Evolutionary conservation across 169 alveolate genomes (phyloP).

Genomic region (Cryptosporidium parvum): DNA sequence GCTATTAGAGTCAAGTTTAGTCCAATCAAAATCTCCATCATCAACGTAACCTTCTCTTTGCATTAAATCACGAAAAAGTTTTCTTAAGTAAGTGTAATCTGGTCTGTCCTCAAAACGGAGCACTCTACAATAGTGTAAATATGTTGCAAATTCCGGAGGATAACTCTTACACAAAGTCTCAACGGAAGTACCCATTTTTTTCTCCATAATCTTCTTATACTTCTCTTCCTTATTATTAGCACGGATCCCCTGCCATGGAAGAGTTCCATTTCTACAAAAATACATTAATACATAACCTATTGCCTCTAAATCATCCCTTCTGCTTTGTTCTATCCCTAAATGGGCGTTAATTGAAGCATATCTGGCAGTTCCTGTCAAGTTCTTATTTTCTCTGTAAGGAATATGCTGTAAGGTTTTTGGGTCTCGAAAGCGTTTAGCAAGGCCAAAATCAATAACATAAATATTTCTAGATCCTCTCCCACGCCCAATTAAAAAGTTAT

Average conservation of each 20-base stretch:
- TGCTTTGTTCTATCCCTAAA: slow-evolving; percentile 83
- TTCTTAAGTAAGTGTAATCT: slow-evolving; percentile 83
- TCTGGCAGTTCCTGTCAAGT: slow-evolving; percentile 90
- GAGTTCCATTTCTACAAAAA: slow-evolving; percentile 85
- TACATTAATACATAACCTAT: slow-evolving; percentile 87
- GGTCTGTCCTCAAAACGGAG: slow-evolving; percentile 89
- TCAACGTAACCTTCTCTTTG: slow-evolving; percentile 74
- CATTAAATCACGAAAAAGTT: slow-evolving; percentile 78
- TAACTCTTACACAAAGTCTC: slow-evolving; percentile 87
- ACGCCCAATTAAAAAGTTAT: slow-evolving; percentile 90
- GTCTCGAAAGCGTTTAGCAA: slow-evolving; percentile 86
- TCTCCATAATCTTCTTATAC: slow-evolving; percentile 88
- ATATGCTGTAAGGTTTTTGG: slow-evolving; percentile 87
- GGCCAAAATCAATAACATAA: slow-evolving; percentile 88
- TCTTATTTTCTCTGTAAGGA: slow-evolving; percentile 84
- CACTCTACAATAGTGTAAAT: slow-evolving; percentile 82
- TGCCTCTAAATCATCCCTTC: slow-evolving; percentile 93
- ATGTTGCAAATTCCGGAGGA: slow-evolving; percentile 83
- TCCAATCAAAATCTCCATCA: slow-evolving; percentile 72
- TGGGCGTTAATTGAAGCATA: slow-evolving; percentile 87
- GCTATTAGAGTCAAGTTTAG: slow-evolving; percentile 6
- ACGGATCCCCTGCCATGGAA: slow-evolving; percentile 90
- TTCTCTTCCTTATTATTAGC: slow-evolving; percentile 86
- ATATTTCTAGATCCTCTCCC: slow-evolving; percentile 83
- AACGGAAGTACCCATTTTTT: slow-evolving; percentile 85